A percentile compares a stretch with the other conserved stretches of the same genome.
Evolutionary conservation across 176 grass and related monocot species (phyloP).

Genomic region (Pontederia paniculata): DNA sequence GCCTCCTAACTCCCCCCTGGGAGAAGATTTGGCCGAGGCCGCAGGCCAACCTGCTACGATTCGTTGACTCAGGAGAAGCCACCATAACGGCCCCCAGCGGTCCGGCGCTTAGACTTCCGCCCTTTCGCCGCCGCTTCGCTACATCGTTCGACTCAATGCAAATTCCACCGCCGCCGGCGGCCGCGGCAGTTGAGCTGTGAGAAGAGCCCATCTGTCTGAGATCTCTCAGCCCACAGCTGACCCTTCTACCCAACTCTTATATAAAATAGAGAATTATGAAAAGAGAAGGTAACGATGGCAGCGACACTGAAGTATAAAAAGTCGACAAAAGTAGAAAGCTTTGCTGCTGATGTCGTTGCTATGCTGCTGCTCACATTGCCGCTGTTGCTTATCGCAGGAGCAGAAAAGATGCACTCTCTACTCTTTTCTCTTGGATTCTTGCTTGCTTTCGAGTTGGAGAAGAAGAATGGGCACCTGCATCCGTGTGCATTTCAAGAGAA

Average conservation of each 20-base stretch:
- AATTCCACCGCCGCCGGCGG: background rate
- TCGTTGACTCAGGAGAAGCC: background rate
- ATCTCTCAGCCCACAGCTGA: background rate
- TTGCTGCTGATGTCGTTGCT: background rate
- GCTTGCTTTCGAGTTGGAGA: too few species aligned
- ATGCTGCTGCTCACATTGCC: background rate
- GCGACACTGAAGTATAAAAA: background rate
- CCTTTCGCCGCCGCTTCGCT: background rate
- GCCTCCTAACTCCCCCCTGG: background rate
- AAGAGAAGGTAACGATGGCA: background rate
- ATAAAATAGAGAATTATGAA: background rate
- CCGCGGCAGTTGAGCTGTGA: conserved; percentile 3
- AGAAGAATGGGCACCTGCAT: too few species aligned
- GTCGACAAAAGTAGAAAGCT: background rate
- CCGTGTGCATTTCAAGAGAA: too few species aligned
- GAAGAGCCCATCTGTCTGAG: conserved; percentile 8
- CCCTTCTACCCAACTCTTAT: conserved; percentile 8
- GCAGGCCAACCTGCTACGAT: conserved; percentile 8
- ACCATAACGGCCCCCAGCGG: background rate
- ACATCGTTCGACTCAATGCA: conserved; percentile 11
- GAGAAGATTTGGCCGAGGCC: background rate
- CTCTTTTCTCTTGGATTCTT: background rate
- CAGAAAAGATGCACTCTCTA: conserved; percentile 4
- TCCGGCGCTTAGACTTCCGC: background rate
- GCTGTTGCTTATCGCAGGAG: background rate